phyloP scores from a whole-genome alignment of 2,329 filamentous ascomycete species.

The Sphaerulina populicola region DNA sequence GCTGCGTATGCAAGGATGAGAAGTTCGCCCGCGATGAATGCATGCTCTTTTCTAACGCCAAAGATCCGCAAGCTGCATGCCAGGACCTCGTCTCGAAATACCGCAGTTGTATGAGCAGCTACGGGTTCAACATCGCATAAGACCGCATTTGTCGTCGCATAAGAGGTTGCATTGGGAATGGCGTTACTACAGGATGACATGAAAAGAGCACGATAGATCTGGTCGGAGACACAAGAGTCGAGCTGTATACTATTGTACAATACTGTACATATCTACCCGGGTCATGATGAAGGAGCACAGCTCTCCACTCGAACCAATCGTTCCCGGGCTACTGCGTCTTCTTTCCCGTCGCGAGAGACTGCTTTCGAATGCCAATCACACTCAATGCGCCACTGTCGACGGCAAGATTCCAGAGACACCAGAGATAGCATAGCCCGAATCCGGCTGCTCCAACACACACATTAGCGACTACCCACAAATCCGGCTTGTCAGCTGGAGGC shows the following conservation, averaged over 20 bases:
- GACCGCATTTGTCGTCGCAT: background rate
- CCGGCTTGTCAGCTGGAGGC: slow-evolving; percentile 70
- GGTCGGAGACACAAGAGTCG: slow-evolving; percentile 1
- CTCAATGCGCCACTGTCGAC: slow-evolving; percentile 47
- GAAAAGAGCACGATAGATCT: slow-evolving; percentile 4
- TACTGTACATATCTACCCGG: slow-evolving; percentile 10
- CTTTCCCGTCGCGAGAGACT: slow-evolving; percentile 27
- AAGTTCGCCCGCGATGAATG: slow-evolving; percentile 91
- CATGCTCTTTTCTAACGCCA: slow-evolving; percentile 89
- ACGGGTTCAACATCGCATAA: slow-evolving; percentile 62
- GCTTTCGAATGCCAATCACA: slow-evolving; percentile 15
- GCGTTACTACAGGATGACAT: background rate
- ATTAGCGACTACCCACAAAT: slow-evolving; percentile 90
- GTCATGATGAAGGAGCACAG: background rate
- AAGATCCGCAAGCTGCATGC: slow-evolving; percentile 78
- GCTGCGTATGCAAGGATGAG: slow-evolving; percentile 95
- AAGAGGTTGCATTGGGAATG: slow-evolving; percentile 1
- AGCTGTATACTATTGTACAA: slow-evolving; percentile 14
- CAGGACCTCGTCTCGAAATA: slow-evolving; percentile 75
- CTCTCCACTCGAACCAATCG: slow-evolving; percentile 6
- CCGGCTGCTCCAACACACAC: slow-evolving; percentile 77
- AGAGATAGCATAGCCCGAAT: slow-evolving; percentile 80
- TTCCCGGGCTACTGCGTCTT: slow-evolving; percentile 33
- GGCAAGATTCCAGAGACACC: slow-evolving; percentile 69
- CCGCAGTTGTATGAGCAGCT: slow-evolving; percentile 83